phyloP scores from a whole-genome alignment of 1,284 basidiomycete species.

The Pseudozyma hubeiensis region DNA sequence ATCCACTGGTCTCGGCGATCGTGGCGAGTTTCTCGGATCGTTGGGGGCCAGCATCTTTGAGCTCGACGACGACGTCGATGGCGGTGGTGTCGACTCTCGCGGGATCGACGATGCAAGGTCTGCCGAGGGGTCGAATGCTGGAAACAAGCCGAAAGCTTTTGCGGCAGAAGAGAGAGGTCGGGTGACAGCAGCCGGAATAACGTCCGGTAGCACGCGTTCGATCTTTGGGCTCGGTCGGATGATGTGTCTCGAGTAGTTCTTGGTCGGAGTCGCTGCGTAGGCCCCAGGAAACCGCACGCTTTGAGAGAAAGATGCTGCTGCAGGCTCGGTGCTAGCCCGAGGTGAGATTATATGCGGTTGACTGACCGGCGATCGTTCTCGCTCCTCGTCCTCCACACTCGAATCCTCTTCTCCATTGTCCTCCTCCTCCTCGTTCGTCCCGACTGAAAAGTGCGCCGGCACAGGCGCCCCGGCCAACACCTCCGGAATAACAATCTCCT shows the following conservation, averaged over 20 bases:
- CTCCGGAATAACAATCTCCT: conserved; percentile 29
- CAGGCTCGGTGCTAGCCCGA: conserved; percentile 1
- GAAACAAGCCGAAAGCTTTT: conserved; percentile 8
- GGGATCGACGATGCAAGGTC: conserved; percentile 14
- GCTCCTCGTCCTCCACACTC: background rate
- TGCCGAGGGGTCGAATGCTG: background rate
- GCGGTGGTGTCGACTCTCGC: conserved; percentile 40
- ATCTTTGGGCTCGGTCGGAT: conserved; percentile 32
- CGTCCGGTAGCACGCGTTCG: conserved; percentile 4
- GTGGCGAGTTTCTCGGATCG: conserved; percentile 28
- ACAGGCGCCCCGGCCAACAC: conserved; percentile 11
- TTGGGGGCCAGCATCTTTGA: conserved; percentile 15
- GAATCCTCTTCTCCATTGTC: background rate
- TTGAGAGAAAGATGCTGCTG: conserved; percentile 22
- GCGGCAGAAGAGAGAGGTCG: background rate
- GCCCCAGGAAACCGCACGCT: conserved; percentile 35
- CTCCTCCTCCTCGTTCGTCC: background rate
- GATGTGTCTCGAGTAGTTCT: conserved; percentile 36
- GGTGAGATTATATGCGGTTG: conserved; percentile 30
- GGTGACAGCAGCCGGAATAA: background rate
- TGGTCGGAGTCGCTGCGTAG: conserved; percentile 25
- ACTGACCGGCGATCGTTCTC: background rate
- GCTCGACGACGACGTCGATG: background rate
- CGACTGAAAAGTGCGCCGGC: background rate
- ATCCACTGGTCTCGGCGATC: conserved; percentile 24